These are phyloP conservation scores for Citrullus amarus DNA, from an alignment of 306 rosid species.

Conservation along the genomic window DNA sequence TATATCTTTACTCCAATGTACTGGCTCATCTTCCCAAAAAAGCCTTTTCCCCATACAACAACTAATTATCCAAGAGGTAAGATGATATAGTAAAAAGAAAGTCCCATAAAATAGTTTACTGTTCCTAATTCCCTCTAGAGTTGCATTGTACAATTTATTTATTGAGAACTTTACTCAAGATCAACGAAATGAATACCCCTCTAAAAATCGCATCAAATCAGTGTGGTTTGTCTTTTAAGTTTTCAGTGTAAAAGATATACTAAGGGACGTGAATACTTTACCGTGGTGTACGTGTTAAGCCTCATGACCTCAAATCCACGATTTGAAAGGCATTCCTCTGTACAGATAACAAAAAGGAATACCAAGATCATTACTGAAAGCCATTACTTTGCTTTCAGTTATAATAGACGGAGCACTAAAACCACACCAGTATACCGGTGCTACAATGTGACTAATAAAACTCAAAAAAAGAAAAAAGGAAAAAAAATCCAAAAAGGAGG, in stretches of 20 bases:
- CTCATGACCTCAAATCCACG: conserved; percentile 91
- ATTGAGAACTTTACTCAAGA: not conserved
- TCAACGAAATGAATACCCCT: not conserved
- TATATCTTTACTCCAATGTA: not conserved
- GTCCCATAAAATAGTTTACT: not conserved
- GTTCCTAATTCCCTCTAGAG: not conserved
- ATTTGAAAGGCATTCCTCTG: conserved; percentile 78
- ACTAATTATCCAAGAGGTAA: not conserved
- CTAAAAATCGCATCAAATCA: not conserved
- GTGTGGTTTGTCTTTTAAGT: not conserved
- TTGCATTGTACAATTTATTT: not conserved
- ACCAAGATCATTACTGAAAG: conserved; percentile 5
- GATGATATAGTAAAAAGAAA: too few species aligned
- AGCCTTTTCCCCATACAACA: not conserved
- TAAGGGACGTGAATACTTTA: conserved; percentile 17
- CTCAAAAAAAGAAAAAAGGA: not conserved
- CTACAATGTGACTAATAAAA: not conserved
- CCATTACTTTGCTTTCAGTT: not conserved
- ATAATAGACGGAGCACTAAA: not conserved
- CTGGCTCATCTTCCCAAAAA: not conserved
- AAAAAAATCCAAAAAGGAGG: not conserved
- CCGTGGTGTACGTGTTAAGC: conserved; percentile 91
- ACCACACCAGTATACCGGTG: not conserved
- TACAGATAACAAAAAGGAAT: conserved; percentile 6
- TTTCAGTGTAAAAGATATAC: not conserved